Evolutionary conservation across 2,329 filamentous ascomycete genomes (phyloP).

Genomic region (Stagonosporopsis vannaccii): DNA sequence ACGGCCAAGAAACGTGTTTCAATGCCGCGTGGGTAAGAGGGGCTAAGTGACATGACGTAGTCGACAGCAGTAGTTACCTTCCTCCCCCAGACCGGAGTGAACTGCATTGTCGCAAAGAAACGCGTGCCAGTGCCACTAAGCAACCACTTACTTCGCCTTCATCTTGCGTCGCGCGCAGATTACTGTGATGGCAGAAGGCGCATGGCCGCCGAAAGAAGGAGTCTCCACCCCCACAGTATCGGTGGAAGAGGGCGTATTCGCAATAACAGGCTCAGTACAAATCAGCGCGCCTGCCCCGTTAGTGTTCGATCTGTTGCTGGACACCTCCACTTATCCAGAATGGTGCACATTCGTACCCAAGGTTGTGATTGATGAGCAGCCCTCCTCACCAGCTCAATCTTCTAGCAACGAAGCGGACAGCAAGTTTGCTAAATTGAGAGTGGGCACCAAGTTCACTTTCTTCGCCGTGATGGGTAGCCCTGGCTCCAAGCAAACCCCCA

Average conservation of each 20-base stretch:
- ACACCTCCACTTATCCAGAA: slow-evolving; percentile 21
- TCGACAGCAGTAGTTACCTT: background rate
- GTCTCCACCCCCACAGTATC: slow-evolving; percentile 16
- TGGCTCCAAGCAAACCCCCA: slow-evolving; percentile 15
- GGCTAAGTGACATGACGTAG: background rate
- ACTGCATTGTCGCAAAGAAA: background rate
- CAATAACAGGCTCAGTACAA: slow-evolving; percentile 3
- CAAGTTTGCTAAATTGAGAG: slow-evolving; percentile 10
- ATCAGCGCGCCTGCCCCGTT: slow-evolving; percentile 26
- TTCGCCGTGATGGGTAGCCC: slow-evolving; percentile 28
- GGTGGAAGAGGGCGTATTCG: slow-evolving; percentile 3
- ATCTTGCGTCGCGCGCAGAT: background rate
- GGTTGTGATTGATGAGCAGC: slow-evolving; percentile 21
- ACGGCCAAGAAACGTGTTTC: background rate
- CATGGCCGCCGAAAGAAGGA: slow-evolving; percentile 13
- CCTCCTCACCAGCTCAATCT: background rate
- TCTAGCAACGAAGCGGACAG: background rate
- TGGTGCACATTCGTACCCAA: slow-evolving; percentile 33
- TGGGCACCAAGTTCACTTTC: slow-evolving; percentile 29
- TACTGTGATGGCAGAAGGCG: slow-evolving; percentile 4
- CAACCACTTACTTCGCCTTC: background rate
- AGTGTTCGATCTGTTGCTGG: slow-evolving; percentile 28
- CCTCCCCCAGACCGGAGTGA: background rate
- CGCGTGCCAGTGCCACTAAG: background rate
- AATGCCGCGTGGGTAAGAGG: background rate